These are phyloP conservation scores for Mycena pura DNA, from an alignment of 768 basidiomycete species.

Conservation along the genomic window DNA sequence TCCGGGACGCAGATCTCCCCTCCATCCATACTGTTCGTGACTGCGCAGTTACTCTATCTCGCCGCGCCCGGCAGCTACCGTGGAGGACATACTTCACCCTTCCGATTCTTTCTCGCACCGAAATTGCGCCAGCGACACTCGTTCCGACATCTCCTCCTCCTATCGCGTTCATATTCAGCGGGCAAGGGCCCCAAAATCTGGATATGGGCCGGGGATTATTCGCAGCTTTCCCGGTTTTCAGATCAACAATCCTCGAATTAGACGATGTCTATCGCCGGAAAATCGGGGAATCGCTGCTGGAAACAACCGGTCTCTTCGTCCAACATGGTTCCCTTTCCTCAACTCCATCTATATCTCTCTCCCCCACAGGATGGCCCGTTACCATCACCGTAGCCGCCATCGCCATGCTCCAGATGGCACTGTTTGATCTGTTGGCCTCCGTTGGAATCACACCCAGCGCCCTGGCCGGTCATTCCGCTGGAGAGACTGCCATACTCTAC, in stretches of 20 bases:
- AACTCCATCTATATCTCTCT: not conserved
- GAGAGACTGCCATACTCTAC: constrained; percentile 42
- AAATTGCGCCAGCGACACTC: not conserved
- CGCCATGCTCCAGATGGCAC: constrained; percentile 41
- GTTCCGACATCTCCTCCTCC: not conserved
- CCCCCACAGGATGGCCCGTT: constrained; percentile 11
- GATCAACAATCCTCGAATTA: not conserved
- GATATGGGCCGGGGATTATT: constrained; percentile 14
- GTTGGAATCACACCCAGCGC: constrained; percentile 34
- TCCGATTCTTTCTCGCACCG: not conserved
- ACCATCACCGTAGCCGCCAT: constrained; percentile 33
- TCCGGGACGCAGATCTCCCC: not conserved
- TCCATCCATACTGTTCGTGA: not conserved
- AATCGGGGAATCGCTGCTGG: not conserved
- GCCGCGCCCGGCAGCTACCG: constrained; percentile 27
- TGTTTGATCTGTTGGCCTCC: constrained; percentile 34
- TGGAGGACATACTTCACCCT: constrained; percentile 20
- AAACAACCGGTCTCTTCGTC: constrained; percentile 5
- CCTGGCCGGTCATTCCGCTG: constrained; percentile 43
- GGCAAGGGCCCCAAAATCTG: constrained; percentile 8
- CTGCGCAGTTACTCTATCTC: not conserved
- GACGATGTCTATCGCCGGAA: not conserved
- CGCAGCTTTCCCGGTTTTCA: not conserved
- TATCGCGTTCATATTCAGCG: not conserved
- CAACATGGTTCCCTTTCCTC: too few species aligned